Percentiles rank a stretch among this genome's conserved stretches.
Conservation (phyloP, 148 eudicot genomes). For the Fagopyrum homotropicum region DNA sequence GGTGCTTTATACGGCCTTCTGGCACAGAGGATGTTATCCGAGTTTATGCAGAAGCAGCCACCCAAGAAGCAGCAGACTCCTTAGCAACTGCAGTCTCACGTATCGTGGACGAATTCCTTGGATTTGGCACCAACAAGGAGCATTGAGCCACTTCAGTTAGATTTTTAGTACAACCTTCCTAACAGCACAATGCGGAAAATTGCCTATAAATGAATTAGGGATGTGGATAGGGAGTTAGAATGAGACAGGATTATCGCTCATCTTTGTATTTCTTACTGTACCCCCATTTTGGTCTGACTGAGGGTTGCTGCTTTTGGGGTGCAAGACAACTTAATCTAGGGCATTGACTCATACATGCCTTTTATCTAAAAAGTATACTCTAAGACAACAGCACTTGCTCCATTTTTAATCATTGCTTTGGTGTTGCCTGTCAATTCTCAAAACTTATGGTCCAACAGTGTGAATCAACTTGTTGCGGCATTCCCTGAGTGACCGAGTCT, state of each 20-base stretch:
- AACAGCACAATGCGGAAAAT: background rate
- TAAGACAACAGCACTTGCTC: background rate
- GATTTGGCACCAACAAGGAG: constrained; percentile 27
- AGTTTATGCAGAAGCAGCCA: constrained; percentile 83
- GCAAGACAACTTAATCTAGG: too few relatives aligned
- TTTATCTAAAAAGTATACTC: background rate
- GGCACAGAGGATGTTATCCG: constrained; percentile 91
- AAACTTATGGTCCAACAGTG: too few relatives aligned
- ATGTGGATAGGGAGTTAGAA: background rate
- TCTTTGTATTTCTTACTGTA: background rate
- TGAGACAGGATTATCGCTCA: background rate
- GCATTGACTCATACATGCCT: background rate
- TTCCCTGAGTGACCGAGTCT: too few relatives aligned
- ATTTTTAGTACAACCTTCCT: background rate
- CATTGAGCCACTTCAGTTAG: background rate
- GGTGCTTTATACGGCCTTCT: constrained; percentile 82
- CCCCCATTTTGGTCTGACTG: background rate
- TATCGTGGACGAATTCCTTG: constrained; percentile 56
- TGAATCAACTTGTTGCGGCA: too few relatives aligned
- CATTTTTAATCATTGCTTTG: background rate
- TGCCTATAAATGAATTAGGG: background rate
- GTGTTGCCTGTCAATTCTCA: too few relatives aligned
- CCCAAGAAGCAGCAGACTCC: constrained; percentile 67
- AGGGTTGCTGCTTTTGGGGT: too few relatives aligned
- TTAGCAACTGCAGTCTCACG: constrained; percentile 58